These are phyloP conservation scores for Fusarium nodosum DNA, from an alignment of 2,329 filamentous ascomycete genomes.

Conservation along the genomic window DNA sequence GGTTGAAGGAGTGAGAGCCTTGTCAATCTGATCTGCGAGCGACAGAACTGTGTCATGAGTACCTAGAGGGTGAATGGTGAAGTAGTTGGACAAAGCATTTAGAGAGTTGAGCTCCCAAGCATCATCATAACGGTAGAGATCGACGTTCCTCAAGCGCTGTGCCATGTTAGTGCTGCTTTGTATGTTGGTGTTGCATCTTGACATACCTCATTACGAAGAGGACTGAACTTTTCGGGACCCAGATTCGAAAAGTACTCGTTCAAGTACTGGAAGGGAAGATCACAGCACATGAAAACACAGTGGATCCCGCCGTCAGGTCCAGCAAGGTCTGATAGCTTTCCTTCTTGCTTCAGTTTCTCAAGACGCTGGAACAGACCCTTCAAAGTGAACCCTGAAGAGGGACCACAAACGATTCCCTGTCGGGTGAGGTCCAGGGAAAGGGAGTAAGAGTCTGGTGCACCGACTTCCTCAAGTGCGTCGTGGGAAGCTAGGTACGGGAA, in stretches of 20 bases:
- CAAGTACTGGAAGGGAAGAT: slow-evolving; percentile 73
- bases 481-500: slow-evolving; percentile 70
- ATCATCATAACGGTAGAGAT: slow-evolving; percentile 68
- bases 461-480: slow-evolving; percentile 68
- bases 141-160: slow-evolving; percentile 63
- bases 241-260: slow-evolving; percentile 70
- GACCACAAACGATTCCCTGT: slow-evolving; percentile 71
- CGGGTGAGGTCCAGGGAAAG: slow-evolving; percentile 68
- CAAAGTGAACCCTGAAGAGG: slow-evolving; percentile 71
- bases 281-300: slow-evolving; percentile 72
- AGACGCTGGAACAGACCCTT: slow-evolving; percentile 65
- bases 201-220: slow-evolving; percentile 59
- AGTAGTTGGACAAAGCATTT: slow-evolving; percentile 57
- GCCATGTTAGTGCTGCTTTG: slow-evolving; percentile 32
- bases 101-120: slow-evolving; percentile 64
- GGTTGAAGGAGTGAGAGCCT: slow-evolving; percentile 45
- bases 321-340: slow-evolving; percentile 60
- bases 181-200: fast-evolving
- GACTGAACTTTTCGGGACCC: slow-evolving; percentile 61
- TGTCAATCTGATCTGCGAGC: slow-evolving; percentile 46
- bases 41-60: slow-evolving; percentile 47
- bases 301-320: slow-evolving; percentile 62
- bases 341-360: slow-evolving; percentile 61
- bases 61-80: slow-evolving; percentile 45
- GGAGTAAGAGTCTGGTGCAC: slow-evolving; percentile 65